A percentile compares a stretch with the other conserved stretches of the same genome.
Evolutionary conservation across 2,329 filamentous ascomycete genomes (phyloP).

Genomic region (Pseudocercospora fuligena): DNA sequence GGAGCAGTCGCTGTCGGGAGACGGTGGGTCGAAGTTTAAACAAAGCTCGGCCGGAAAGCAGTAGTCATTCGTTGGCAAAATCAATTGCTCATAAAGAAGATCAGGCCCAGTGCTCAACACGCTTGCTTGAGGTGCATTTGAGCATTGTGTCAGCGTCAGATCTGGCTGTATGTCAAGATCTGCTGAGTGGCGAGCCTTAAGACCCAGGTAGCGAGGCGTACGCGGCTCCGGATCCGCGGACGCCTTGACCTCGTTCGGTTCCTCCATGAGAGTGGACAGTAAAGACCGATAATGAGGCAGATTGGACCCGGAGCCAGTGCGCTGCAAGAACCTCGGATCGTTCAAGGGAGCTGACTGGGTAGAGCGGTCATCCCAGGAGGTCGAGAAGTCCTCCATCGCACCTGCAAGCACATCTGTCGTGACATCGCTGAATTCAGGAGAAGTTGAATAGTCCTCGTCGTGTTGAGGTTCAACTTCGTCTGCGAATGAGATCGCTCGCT

Average conservation of each 20-base stretch:
- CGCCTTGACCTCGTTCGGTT: background rate
- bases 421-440: background rate
- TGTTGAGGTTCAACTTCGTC: background rate
- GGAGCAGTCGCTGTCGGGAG: slow-evolving; percentile 24
- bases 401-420: background rate
- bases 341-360: background rate
- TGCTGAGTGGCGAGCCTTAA: background rate
- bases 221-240: background rate
- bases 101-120: no score
- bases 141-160: background rate
- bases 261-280: background rate
- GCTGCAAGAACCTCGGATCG: background rate
- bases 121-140: no score
- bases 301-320: background rate
- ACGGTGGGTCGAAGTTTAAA: background rate
- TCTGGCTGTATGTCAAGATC: background rate
- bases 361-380: background rate
- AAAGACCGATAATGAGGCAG: background rate
- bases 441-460: background rate
- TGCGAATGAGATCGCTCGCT: background rate
- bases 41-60: background rate
- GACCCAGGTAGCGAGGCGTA: background rate
- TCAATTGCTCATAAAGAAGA: no score
- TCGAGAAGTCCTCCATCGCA: background rate
- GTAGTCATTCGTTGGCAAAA: background rate